A percentile compares a stretch with the other conserved stretches of the same genome.
These are phyloP conservation scores for Athelia psychrophila DNA, from an alignment of 1,284 basidiomycete genomes.

Conservation along the genomic window DNA sequence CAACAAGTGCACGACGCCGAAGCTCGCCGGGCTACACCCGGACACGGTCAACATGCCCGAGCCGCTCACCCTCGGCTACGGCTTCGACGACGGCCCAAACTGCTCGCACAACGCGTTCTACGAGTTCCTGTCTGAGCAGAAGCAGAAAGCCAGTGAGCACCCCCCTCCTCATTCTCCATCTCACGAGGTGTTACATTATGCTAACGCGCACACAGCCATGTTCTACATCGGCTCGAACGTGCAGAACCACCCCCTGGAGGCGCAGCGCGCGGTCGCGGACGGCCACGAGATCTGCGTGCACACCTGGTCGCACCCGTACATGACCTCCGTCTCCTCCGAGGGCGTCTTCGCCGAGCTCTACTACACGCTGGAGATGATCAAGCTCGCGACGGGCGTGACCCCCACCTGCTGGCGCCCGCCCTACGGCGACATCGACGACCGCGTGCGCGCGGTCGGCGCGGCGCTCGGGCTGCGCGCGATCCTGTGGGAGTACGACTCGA, in stretches of 20 bases:
- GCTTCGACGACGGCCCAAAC: slow-evolving; percentile 76
- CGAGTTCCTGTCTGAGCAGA: slow-evolving; percentile 54
- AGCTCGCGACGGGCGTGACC: slow-evolving; percentile 53
- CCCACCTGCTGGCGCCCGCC: slow-evolving; percentile 42
- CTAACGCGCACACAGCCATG: slow-evolving; percentile 39
- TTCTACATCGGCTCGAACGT: slow-evolving; percentile 83
- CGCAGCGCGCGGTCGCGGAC: slow-evolving; percentile 59
- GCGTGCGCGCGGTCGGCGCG: slow-evolving; percentile 64
- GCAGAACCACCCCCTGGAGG: slow-evolving; percentile 68
- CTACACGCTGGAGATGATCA: slow-evolving; percentile 49
- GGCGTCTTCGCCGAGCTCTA: slow-evolving; percentile 81
- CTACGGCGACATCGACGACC: slow-evolving; percentile 64
- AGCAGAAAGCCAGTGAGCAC: slow-evolving; percentile 66
- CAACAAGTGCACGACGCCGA: slow-evolving; percentile 58
- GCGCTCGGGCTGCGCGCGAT: slow-evolving; percentile 60
- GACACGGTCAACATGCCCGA: slow-evolving; percentile 68
- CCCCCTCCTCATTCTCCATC: too few species aligned
- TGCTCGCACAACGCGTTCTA: slow-evolving; percentile 41
- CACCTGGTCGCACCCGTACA: slow-evolving; percentile 59
- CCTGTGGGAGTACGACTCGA: slow-evolving; percentile 68
- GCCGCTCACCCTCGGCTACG: slow-evolving; percentile 61
- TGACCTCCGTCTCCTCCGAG: slow-evolving; percentile 71
- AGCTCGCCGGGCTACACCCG: slow-evolving; percentile 33
- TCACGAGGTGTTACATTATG: not conserved
- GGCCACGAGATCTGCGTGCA: slow-evolving; percentile 66